These are phyloP conservation scores for Kodamaea arcana DNA, from an alignment of 1,139 yeast species.

Conservation along the genomic window DNA sequence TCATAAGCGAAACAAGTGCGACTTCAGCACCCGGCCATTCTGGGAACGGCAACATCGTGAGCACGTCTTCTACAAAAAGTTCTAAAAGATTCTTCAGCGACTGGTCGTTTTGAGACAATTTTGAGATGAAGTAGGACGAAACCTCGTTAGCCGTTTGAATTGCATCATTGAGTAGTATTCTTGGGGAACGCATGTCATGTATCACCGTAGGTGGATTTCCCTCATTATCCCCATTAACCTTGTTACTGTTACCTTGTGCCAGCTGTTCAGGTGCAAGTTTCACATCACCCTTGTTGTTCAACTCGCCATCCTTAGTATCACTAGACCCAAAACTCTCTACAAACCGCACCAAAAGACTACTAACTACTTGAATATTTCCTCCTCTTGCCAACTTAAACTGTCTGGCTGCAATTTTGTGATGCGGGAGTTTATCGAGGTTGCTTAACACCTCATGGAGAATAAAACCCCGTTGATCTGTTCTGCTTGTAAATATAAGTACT, in stretches of 20 bases:
- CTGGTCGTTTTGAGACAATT: conserved; percentile 34
- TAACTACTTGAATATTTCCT: conserved; percentile 42
- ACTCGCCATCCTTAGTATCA: background rate
- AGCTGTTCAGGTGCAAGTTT: background rate
- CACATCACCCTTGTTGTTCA: background rate
- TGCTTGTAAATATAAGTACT: conserved; percentile 39
- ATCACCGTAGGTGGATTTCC: too few relatives aligned
- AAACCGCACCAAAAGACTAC: conserved; percentile 43
- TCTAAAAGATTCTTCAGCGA: conserved; percentile 45
- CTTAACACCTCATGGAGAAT: conserved; percentile 58
- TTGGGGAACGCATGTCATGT: too few relatives aligned
- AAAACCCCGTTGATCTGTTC: conserved; percentile 52
- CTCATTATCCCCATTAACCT: too few relatives aligned
- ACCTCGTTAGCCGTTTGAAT: conserved; percentile 25
- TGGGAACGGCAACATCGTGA: conserved; percentile 45
- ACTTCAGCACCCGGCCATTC: conserved; percentile 60
- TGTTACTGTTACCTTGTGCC: background rate
- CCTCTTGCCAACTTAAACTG: conserved; percentile 44
- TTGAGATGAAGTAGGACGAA: conserved; percentile 35
- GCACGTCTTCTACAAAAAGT: conserved; percentile 51
- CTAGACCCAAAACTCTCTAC: conserved; percentile 34
- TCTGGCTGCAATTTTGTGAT: conserved; percentile 38
- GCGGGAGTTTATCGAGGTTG: conserved; percentile 46
- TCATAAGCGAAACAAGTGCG: conserved; percentile 40
- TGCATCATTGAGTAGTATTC: conserved; percentile 1